Base-by-base conservation (phyloP, 2,329 filamentous ascomycete species). In the Penicillium capsulatum region DNA sequence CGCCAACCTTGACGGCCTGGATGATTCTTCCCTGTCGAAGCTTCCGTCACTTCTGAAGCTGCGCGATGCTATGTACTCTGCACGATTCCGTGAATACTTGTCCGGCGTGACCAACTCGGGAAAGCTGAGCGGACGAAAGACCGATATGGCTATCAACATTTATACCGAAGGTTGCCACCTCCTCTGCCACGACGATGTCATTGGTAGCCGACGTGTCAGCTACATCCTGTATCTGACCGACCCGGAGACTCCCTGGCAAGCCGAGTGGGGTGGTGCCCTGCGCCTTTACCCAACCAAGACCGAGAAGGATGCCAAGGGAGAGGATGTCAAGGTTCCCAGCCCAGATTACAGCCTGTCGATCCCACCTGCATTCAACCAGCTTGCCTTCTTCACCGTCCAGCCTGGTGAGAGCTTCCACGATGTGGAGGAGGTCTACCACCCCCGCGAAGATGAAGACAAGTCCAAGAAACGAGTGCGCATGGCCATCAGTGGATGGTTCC, bases 391-490 rank as follows among this genome's bases (percentile, higher is more conserved):
- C 65, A 89, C 90, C 13, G 94, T 98, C 5, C 89, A 96, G 69
- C 92, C 92, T 0, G 92, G 92, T n/a, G 83, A 95, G 75, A 97
- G 91, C 64, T 98, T 97, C 67, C 92, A 98, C 67, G 92, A 98
- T 63, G 92, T 98, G 39, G 91, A 97, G 69, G 92, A 98, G 68
- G 92, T 98, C 3, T 97, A 96, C 68, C 81, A 86, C 61, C 75
- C 80, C 57, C 72, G 69, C 48, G 74, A 61, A 44, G 72, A 71
- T 60, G 76, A 71, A 55, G 77, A 79, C 66, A 76, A 81, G 38
- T 76, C 75, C 60, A 80, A 75, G 64, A 76, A 59, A 45, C 61
- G 67, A 7, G 80, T 96, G 34, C 83, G 92, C 52, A 97, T 98
- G 91, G 92, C 92, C 35, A 95, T 98, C 60, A 95, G 88, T 61